Evolutionary conservation across 2,329 filamentous ascomycete species (phyloP), one percentile per base, ranked within the genome.

Genomic region (Hortaea sp.): DNA sequence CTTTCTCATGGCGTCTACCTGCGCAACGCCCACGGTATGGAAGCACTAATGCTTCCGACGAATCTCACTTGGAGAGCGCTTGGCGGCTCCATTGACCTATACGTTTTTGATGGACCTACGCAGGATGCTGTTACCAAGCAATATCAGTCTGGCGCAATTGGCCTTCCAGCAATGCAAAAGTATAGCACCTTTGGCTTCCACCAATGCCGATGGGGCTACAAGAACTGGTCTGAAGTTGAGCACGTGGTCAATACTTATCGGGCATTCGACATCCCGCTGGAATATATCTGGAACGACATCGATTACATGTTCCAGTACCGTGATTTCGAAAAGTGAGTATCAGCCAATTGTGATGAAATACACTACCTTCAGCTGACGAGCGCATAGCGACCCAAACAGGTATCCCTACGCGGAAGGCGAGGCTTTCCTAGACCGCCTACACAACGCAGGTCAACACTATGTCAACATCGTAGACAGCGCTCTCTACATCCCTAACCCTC

Each of bases 161-260:
- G 86, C 0, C 68, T 85, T 5, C 85, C 86, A 1, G 81, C 81
- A 0, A 81, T 90, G 78, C 83, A 89, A 59, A 81, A 85, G 54
- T 92, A 92, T 67, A 90, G 79, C 73, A 79, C 82, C 0, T 79
- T 94, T 49, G 88, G 88, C 0, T 90, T 76, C 60, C 88, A 94
- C 54, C 86, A 94, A 61, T 92, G 85, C 57, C 76, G 85, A 48
- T 90, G 86, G 81, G 88, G 87, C 0, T 92, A 92, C 62, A 69
- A 74, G 35, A 87, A 85, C 56, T 88, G 83, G 79, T 76, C 77
- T 1, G 72, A 78, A 29, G 59, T 87, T 3, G 74, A 82, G 51
- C 76, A 76, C 52, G 71, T 78, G 7, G 69, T 77, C 30, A 65
- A 74, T 61, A 46, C 40, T 6, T 39, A 44, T 29, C 42, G 42